These are phyloP conservation scores for Eucalyptus dawsonii DNA, from an alignment of 345 rosid species.

Conservation along the genomic window DNA sequence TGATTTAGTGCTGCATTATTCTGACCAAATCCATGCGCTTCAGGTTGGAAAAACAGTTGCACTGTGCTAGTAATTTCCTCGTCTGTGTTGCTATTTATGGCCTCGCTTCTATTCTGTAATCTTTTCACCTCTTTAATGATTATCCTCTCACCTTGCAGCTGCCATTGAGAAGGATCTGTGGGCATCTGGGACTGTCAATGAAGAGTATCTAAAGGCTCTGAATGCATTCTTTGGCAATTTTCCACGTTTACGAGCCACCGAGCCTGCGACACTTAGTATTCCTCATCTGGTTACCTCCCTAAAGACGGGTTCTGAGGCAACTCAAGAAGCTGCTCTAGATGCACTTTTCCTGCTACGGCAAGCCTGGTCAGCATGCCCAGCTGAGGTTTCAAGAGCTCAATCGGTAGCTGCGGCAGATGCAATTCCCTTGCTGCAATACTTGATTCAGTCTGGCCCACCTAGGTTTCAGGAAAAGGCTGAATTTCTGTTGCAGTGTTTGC, in stretches of 20 bases:
- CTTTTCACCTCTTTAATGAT: not conserved
- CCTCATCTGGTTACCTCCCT: conserved; percentile 94
- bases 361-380: conserved; percentile 99
- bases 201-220: conserved; percentile 89
- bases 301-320: conserved; percentile 92
- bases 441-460: conserved; percentile 99
- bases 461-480: conserved; percentile 99
- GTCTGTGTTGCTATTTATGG: not conserved
- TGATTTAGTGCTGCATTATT: not conserved
- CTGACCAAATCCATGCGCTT: not conserved
- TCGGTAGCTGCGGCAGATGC: conserved; percentile 99
- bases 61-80: not conserved
- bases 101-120: not conserved
- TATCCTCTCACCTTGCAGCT: conserved; percentile 40
- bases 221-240: conserved; percentile 88
- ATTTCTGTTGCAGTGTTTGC: conserved; percentile 91
- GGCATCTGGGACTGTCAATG: conserved; percentile 94
- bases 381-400: conserved; percentile 93
- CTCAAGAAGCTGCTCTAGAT: conserved; percentile 98
- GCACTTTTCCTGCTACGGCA: conserved; percentile 92
- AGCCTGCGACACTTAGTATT: conserved; percentile 95
- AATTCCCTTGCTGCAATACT: conserved; percentile 85
- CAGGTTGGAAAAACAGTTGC: not conserved
- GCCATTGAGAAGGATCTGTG: conserved; percentile 97
- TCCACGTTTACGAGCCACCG: conserved; percentile 97